phyloP scores from a whole-genome alignment of 2,329 filamentous ascomycete species.

The Curvularia sp. region DNA sequence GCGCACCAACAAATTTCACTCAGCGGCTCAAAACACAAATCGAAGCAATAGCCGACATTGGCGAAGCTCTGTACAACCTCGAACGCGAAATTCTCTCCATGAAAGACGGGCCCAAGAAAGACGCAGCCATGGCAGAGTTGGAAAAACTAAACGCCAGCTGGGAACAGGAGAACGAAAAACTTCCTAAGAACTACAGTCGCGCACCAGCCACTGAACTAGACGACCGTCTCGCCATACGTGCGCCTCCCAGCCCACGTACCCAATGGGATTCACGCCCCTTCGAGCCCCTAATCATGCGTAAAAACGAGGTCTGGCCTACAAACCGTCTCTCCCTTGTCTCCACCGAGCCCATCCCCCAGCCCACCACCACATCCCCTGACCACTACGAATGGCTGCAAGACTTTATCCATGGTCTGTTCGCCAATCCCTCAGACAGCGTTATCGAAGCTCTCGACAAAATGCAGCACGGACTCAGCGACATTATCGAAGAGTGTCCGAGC shows the following conservation, averaged over 20 bases:
- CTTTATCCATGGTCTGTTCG: conserved; percentile 33
- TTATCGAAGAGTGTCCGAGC: conserved; percentile 36
- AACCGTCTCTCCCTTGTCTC: conserved; percentile 67
- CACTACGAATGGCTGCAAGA: conserved; percentile 40
- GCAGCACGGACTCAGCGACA: conserved; percentile 37
- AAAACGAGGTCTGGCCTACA: conserved; percentile 72
- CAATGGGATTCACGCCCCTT: conserved; percentile 72
- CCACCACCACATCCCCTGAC: conserved; percentile 18
- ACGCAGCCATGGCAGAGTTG: conserved; percentile 42
- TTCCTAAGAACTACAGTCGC: conserved; percentile 13
- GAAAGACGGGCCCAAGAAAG: conserved; percentile 31
- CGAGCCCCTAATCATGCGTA: conserved; percentile 69
- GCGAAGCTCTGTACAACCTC: conserved; percentile 36
- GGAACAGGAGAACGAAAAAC: conserved; percentile 6
- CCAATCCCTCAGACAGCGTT: conserved; percentile 13
- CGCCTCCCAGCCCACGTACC: conserved; percentile 29
- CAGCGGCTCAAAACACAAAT: conserved; percentile 12
- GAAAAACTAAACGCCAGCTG: conserved; percentile 44
- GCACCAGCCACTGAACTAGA: conserved; percentile 29
- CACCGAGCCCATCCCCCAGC: conserved; percentile 63
- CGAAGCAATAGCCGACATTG: conserved; percentile 33
- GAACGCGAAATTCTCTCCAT: conserved; percentile 37
- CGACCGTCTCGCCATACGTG: conserved; percentile 38
- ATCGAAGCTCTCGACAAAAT: conserved; percentile 35
- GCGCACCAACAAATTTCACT: conserved; percentile 7